phyloP scores from a whole-genome alignment of 164 flowering plant species.

The Dillenia turbinata region DNA sequence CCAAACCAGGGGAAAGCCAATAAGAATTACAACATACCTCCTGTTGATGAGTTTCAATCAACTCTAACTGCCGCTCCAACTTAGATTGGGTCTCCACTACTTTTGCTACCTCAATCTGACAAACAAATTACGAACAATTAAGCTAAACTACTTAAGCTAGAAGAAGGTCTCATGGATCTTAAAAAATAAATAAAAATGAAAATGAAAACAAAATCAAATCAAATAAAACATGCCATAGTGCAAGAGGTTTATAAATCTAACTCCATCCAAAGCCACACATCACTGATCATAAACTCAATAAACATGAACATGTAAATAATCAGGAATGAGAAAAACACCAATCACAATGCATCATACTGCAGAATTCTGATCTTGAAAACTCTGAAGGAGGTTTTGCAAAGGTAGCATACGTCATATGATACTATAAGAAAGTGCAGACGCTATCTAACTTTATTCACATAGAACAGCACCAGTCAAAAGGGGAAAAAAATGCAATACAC shows the following conservation, averaged over 20 bases:
- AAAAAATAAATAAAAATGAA: background rate
- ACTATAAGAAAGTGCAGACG: no score
- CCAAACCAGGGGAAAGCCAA: background rate
- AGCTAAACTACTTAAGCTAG: background rate
- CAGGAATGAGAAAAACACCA: no score
- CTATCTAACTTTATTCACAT: no score
- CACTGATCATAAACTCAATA: no score
- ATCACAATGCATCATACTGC: no score
- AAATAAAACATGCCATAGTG: background rate
- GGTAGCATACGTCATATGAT: no score
- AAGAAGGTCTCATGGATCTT: background rate
- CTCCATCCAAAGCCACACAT: no score
- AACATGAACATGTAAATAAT: no score
- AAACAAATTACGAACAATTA: slow-evolving; percentile 3
- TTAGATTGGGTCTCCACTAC: slow-evolving; percentile 85
- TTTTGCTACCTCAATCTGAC: slow-evolving; percentile 88
- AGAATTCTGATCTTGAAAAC: no score
- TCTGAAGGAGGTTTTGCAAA: no score
- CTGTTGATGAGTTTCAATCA: slow-evolving; percentile 94
- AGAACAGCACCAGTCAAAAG: background rate
- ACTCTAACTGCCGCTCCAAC: slow-evolving; percentile 82
- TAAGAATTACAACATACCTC: slow-evolving; percentile 45
- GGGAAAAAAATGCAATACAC: background rate
- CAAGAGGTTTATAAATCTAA: no score
- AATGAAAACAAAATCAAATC: background rate